Percentiles rank a stretch among this genome's conserved stretches.
These are phyloP conservation scores for Stachybotrys echinatus DNA, from an alignment of 2,329 filamentous ascomycete species.

Conservation along the genomic window DNA sequence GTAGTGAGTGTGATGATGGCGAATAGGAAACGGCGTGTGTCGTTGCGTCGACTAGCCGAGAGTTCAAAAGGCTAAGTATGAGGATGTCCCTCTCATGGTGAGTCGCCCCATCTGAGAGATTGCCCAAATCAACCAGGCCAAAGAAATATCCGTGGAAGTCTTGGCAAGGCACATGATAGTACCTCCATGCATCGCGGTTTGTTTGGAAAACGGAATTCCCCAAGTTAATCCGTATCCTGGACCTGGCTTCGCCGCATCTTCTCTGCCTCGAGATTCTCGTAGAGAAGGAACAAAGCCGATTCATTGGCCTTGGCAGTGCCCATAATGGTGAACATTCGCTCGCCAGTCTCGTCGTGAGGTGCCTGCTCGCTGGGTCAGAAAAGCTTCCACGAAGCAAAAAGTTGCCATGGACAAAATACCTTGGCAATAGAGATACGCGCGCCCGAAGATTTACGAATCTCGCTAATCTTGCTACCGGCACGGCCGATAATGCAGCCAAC, in stretches of 20 bases:
- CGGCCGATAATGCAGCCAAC: conserved; percentile 98
- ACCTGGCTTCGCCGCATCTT: conserved; percentile 95
- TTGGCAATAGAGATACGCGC: conserved; percentile 98
- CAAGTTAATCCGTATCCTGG: conserved; percentile 46
- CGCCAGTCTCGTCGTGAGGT: conserved; percentile 92
- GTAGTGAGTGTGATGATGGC: not conserved
- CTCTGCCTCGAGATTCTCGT: conserved; percentile 98
- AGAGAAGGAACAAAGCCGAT: conserved; percentile 89
- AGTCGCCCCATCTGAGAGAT: not conserved
- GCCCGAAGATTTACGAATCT: conserved; percentile 94
- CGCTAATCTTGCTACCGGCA: conserved; percentile 93
- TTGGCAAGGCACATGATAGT: no score
- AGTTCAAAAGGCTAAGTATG: not conserved
- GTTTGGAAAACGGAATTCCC: no score
- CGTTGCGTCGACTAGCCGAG: not conserved
- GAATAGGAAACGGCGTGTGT: not conserved
- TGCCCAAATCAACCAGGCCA: no score
- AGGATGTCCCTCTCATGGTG: not conserved
- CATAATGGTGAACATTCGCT: conserved; percentile 99
- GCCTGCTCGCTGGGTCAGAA: conserved; percentile 40
- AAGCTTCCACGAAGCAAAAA: not conserved
- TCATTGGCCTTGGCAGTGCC: conserved; percentile 91
- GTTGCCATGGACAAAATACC: conserved; percentile 34
- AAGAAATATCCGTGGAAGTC: no score
- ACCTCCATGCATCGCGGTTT: no score